Conservation (phyloP, 2,329 filamentous ascomycete species). For the Coniochaeta sp. region DNA sequence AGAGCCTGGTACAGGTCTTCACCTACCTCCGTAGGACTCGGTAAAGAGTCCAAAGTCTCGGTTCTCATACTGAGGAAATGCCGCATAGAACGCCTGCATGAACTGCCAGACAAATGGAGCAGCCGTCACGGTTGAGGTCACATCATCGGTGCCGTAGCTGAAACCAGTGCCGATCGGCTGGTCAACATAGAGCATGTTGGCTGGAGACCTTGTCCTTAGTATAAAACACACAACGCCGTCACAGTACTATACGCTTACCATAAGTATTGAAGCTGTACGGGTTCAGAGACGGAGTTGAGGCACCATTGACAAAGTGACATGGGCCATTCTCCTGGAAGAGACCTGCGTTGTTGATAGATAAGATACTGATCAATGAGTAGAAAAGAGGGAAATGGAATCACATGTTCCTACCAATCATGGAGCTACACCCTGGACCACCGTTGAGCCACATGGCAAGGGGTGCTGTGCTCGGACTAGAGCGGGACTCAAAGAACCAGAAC, state of each 20-base stretch:
- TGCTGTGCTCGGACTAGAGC: constrained; percentile 19
- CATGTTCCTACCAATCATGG: constrained; percentile 22
- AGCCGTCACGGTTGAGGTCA: constrained; percentile 34
- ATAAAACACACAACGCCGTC: not conserved
- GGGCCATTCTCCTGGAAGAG: constrained; percentile 36
- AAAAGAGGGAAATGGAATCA: not conserved
- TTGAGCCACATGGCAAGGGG: constrained; percentile 28
- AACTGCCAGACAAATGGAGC: constrained; percentile 46
- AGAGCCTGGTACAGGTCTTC: not conserved
- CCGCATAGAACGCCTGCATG: constrained; percentile 53
- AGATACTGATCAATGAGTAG: not conserved
- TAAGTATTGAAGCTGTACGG: constrained; percentile 31
- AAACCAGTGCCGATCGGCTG: constrained; percentile 27
- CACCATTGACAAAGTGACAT: constrained; percentile 30
- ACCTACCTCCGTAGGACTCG: constrained; percentile 37
- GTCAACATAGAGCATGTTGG: constrained; percentile 33
- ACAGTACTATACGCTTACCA: not conserved
- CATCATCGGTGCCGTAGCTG: constrained; percentile 24
- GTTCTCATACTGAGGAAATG: constrained; percentile 54
- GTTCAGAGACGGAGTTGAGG: constrained; percentile 30
- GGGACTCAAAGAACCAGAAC: constrained; percentile 33
- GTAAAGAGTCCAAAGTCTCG: constrained; percentile 48
- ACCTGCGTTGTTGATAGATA: not conserved
- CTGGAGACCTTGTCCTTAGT: constrained; percentile 11
- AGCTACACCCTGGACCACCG: constrained; percentile 31